Evolutionary conservation across 2,329 filamentous ascomycete genomes (phyloP).

Genomic region (Clarireedia monteithiana): DNA sequence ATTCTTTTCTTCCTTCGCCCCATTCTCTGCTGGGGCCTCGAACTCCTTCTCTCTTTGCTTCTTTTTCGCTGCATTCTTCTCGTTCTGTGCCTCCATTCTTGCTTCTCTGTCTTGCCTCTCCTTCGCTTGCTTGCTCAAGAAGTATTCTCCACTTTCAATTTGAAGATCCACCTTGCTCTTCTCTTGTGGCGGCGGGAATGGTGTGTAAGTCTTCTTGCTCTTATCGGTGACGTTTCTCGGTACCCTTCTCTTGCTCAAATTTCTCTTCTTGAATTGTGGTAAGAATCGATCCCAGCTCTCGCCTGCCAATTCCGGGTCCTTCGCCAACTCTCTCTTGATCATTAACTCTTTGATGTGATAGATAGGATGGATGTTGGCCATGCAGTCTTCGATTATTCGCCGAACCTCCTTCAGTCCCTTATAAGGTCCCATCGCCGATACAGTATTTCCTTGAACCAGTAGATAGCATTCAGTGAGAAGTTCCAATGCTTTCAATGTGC

Average conservation of each 20-base stretch:
- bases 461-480: constrained; percentile 88
- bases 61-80: constrained; percentile 82
- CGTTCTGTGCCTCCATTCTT: constrained; percentile 73
- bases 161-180: constrained; percentile 98
- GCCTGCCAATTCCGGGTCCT: constrained; percentile 75
- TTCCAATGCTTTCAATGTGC: constrained; percentile 89
- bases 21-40: constrained; percentile 73
- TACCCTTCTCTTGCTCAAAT: constrained; percentile 71
- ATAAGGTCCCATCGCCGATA: constrained; percentile 83
- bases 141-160: constrained; percentile 97
- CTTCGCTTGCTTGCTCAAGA: constrained; percentile 87
- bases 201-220: constrained; percentile 87
- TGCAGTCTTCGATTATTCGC: constrained; percentile 86
- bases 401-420: constrained; percentile 91
- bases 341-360: constrained; percentile 94
- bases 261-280: constrained; percentile 94
- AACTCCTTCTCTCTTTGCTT: constrained; percentile 81
- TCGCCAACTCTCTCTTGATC: constrained; percentile 87
- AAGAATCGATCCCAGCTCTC: constrained; percentile 96
- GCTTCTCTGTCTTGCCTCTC: constrained; percentile 74
- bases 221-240: constrained; percentile 90
- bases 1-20: constrained; percentile 45
- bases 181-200: constrained; percentile 92
- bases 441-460: constrained; percentile 93
- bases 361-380: constrained; percentile 85